Conservation (phyloP, 805 yeast species). For the Lachancea sp. region DNA sequence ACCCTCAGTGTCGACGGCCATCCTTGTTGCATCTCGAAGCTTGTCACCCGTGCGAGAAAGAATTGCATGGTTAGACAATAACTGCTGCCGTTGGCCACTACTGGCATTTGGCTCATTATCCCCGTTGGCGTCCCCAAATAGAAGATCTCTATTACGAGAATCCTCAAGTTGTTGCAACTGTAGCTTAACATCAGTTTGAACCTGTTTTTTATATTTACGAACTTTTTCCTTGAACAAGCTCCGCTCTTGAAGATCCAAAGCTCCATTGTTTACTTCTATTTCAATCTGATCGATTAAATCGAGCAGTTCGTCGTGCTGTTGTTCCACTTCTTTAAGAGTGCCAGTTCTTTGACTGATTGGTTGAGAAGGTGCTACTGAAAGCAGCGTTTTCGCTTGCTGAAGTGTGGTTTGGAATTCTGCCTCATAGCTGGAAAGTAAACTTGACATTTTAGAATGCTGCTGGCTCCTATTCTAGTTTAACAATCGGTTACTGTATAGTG, state of each 20-base stretch:
- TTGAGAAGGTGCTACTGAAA: constrained; percentile 18
- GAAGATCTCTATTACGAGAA: constrained; percentile 60
- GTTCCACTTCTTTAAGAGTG: constrained; percentile 24
- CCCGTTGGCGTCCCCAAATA: constrained; percentile 51
- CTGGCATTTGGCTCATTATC: constrained; percentile 33
- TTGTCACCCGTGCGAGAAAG: constrained; percentile 79
- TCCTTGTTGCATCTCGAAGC: constrained; percentile 77
- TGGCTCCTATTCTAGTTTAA: too few relatives aligned
- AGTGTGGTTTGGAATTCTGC: constrained; percentile 33
- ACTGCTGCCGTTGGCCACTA: constrained; percentile 71
- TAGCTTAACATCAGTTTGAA: constrained; percentile 49
- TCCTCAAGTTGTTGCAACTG: constrained; percentile 54
- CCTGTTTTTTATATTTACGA: constrained; percentile 60
- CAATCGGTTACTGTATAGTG: too few relatives aligned
- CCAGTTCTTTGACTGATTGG: constrained; percentile 20
- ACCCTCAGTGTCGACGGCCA: constrained; percentile 87
- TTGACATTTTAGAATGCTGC: constrained; percentile 17
- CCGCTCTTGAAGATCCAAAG: constrained; percentile 37
- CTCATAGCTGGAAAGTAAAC: constrained; percentile 31
- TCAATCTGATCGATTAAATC: constrained; percentile 84
- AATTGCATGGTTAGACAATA: constrained; percentile 70
- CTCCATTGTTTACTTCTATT: constrained; percentile 74
- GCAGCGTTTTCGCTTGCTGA: constrained; percentile 20
- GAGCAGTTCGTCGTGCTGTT: constrained; percentile 28
- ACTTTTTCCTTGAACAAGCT: constrained; percentile 67